Evolutionary conservation across 345 rosid species (phyloP).

Genomic region (Citrus sinensis): DVS_A1.0 CM039165.1:16786001-16786500

Average conservation of each 20-base stretch:
- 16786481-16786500: accelerated
- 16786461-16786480: not conserved
- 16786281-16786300: not conserved
- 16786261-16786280: not conserved
- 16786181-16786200: not conserved
- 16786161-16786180: not conserved
- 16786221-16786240: not conserved
- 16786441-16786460: slow-evolving; percentile 13
- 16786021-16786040: too few species aligned
- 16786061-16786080: too few species aligned
- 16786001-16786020: too few species aligned
- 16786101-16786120: too few species aligned
- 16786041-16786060: too few species aligned
- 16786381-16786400: not conserved
- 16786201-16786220: slow-evolving; percentile 6
- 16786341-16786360: slow-evolving; percentile 9
- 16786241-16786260: not conserved
- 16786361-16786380: slow-evolving; percentile 20
- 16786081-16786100: too few species aligned
- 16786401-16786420: slow-evolving; percentile 16
- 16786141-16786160: too few species aligned
- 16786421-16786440: not conserved
- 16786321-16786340: slow-evolving; percentile 9
- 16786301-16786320: accelerated
- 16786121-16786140: too few species aligned